phyloP scores from a whole-genome alignment of 2,329 filamentous ascomycete genomes.

The Colletotrichum kahawae region DNA sequence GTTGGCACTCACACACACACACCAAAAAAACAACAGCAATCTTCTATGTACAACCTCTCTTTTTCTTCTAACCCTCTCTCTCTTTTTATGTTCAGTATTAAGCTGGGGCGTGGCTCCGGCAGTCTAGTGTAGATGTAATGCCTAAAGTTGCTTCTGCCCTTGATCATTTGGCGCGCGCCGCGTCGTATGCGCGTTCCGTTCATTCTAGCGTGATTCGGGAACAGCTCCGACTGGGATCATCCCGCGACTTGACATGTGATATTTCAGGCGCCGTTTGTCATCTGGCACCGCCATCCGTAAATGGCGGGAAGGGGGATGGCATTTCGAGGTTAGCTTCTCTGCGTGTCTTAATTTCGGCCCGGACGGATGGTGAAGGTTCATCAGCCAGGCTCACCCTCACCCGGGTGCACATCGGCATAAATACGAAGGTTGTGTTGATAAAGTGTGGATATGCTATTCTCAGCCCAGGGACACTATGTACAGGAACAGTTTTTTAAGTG shows the following conservation, averaged over 20 bases:
- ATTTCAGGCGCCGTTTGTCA: background rate
- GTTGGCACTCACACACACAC: background rate
- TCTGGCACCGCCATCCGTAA: background rate
- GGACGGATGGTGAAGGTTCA: background rate
- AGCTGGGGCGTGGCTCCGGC: background rate
- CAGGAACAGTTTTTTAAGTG: background rate
- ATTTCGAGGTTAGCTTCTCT: background rate
- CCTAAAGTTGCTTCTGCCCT: background rate
- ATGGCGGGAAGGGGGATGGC: too few species aligned
- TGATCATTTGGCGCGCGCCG: background rate
- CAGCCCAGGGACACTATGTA: background rate
- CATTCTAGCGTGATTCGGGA: background rate
- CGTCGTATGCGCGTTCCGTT: too few species aligned
- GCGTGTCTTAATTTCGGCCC: background rate
- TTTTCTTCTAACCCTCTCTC: background rate
- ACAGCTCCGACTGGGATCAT: background rate
- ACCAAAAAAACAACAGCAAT: background rate
- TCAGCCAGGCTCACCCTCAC: background rate
- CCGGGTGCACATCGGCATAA: background rate
- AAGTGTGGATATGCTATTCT: background rate
- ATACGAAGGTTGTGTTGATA: background rate
- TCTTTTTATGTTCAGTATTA: background rate
- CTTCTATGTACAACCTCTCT: background rate
- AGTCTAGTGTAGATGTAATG: background rate
- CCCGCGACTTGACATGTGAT: background rate